Evolutionary conservation across 2,329 filamentous ascomycete genomes (phyloP).

Genomic region (Paraconiothyrium sp.): DNA sequence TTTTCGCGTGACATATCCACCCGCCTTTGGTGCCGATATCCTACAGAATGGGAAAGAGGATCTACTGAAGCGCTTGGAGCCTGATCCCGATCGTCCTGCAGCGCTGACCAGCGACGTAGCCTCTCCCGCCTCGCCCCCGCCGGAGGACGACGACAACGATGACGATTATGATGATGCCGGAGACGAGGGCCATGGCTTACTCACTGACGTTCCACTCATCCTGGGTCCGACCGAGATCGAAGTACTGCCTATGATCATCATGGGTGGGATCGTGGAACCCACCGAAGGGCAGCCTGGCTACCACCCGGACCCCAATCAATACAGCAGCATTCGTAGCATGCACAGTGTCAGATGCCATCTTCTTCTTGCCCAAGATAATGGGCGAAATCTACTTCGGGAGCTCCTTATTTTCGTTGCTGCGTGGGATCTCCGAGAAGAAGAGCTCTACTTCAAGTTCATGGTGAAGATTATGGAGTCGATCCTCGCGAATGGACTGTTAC

Average conservation of each 20-base stretch:
- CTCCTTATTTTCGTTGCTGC: constrained; percentile 95
- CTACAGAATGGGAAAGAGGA: constrained; percentile 61
- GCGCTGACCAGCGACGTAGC: constrained; percentile 51
- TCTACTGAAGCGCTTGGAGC: constrained; percentile 60
- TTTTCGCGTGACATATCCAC: constrained; percentile 60
- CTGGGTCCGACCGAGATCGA: constrained; percentile 95
- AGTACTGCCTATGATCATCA: constrained; percentile 95
- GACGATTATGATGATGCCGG: constrained; percentile 78
- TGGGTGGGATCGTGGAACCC: constrained; percentile 90
- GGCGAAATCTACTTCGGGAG: constrained; percentile 87
- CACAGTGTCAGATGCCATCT: constrained; percentile 91
- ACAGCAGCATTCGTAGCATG: constrained; percentile 74
- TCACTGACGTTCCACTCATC: constrained; percentile 95
- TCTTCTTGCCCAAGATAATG: constrained; percentile 87
- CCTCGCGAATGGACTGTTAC: constrained; percentile 86
- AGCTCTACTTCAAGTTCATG: constrained; percentile 95
- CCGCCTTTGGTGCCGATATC: constrained; percentile 59
- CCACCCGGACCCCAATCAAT: constrained; percentile 58
- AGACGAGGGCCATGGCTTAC: constrained; percentile 80
- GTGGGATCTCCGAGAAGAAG: constrained; percentile 93
- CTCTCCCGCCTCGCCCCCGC: constrained; percentile 51
- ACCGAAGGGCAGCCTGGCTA: constrained; percentile 71
- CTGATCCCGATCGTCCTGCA: constrained; percentile 53
- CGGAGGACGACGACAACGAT: constrained; percentile 73
- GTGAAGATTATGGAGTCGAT: constrained; percentile 95